Percentiles rank a stretch among this genome's conserved stretches.
These are phyloP conservation scores for Porpolomopsis calyptriformis DNA, from an alignment of 768 basidiomycete species.

Conservation along the genomic window DNA sequence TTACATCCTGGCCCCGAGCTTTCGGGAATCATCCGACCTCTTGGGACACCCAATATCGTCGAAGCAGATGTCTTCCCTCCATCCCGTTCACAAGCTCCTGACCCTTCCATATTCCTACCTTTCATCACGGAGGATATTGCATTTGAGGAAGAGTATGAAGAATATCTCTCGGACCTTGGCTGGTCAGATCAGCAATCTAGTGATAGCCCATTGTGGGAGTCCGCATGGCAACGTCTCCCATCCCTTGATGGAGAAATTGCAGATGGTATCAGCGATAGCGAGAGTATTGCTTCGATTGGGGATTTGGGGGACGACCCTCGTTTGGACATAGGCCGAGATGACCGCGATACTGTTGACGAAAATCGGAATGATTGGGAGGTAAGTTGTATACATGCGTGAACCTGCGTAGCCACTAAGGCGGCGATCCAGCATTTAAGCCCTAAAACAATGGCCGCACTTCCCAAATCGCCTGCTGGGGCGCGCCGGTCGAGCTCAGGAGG, in stretches of 20 bases:
- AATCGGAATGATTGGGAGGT: slow-evolving; percentile 97
- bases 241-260: slow-evolving; percentile 68
- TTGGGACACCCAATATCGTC: slow-evolving; percentile 65
- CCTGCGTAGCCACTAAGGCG: slow-evolving; percentile 4
- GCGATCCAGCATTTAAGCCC: slow-evolving; percentile 84
- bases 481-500: slow-evolving; percentile 78
- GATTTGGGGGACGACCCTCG: slow-evolving; percentile 76
- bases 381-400: slow-evolving; percentile 17
- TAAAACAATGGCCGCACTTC: slow-evolving; percentile 85
- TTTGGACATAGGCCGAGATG: slow-evolving; percentile 50
- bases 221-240: slow-evolving; percentile 80
- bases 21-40: slow-evolving; percentile 59
- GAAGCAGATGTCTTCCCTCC: slow-evolving; percentile 96
- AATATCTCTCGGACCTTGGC: slow-evolving; percentile 82
- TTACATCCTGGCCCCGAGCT: slow-evolving; percentile 66
- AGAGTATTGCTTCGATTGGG: slow-evolving; percentile 84
- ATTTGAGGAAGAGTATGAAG: slow-evolving; percentile 95
- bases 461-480: slow-evolving; percentile 78
- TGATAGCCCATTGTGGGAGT: slow-evolving; percentile 34
- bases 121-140: slow-evolving; percentile 91
- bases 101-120: slow-evolving; percentile 75
- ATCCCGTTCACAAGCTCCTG: slow-evolving; percentile 73
- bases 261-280: slow-evolving; percentile 88
- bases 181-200: slow-evolving; percentile 50
- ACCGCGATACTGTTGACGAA: slow-evolving; percentile 58